These are phyloP conservation scores for Phtheirospermum japonicum DNA, from an alignment of 257 asterid species.

Conservation along the genomic window DNA sequence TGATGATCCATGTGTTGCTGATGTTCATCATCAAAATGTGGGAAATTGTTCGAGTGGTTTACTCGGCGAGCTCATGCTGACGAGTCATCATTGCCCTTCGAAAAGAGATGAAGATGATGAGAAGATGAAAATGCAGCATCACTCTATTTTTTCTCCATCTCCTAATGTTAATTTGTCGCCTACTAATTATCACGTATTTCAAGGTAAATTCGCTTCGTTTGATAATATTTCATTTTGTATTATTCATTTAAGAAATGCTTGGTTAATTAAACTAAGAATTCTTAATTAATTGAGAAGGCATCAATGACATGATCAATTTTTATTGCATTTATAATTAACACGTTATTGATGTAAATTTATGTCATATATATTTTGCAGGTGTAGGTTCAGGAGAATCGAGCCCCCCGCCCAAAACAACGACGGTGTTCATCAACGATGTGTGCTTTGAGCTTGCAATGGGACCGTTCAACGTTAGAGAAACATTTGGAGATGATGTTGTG, in stretches of 20 bases:
- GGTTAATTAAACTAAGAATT: too few species aligned
- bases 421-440: constrained; percentile 78
- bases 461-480: constrained; percentile 65
- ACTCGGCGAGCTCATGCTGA: constrained; percentile 42
- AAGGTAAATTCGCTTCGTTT: background rate
- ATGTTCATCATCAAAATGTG: too few species aligned
- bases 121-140: constrained; percentile 41
- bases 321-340: too few species aligned
- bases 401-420: constrained; percentile 43
- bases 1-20: too few species aligned
- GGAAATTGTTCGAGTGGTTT: constrained; percentile 20
- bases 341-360: too few species aligned
- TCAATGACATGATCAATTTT: too few species aligned
- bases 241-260: too few species aligned
- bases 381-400: constrained; percentile 40
- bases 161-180: too few species aligned
- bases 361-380: too few species aligned
- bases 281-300: too few species aligned
- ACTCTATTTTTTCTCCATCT: background rate
- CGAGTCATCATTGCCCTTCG: constrained; percentile 29
- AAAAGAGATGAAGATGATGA: constrained; percentile 38
- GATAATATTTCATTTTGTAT: too few species aligned
- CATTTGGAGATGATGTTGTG: constrained; percentile 76
- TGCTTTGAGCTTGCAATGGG: constrained; percentile 67
- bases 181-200: too few species aligned